Evolutionary conservation across 2,329 filamentous ascomycete genomes (phyloP).

Genomic region (Sclerotinia nivalis): DNA sequence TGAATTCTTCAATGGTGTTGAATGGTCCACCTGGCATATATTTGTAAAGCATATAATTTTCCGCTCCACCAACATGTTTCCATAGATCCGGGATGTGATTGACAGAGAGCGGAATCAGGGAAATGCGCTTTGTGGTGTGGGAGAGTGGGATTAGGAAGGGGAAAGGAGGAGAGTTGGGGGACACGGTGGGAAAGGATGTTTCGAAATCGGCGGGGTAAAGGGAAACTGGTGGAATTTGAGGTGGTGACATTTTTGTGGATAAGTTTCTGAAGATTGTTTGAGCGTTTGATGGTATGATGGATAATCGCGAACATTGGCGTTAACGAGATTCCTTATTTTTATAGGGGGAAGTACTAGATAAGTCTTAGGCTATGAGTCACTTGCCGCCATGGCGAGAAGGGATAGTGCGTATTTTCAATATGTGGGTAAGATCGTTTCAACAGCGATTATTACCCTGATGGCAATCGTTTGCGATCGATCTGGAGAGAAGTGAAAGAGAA

Average conservation of each 20-base stretch:
- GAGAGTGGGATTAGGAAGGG: slow-evolving; percentile 19
- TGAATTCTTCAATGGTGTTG: slow-evolving; percentile 38
- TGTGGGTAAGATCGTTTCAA: not conserved
- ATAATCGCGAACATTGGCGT: not conserved
- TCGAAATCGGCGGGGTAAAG: slow-evolving; percentile 16
- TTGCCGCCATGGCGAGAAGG: not conserved
- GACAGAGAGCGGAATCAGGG: slow-evolving; percentile 29
- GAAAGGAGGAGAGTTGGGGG: slow-evolving; percentile 4
- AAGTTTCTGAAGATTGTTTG: not conserved
- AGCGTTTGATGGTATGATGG: not conserved
- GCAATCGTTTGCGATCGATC: not conserved
- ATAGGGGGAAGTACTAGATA: not conserved
- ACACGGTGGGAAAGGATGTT: not conserved
- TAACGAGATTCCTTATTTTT: not conserved
- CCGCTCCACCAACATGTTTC: slow-evolving; percentile 28
- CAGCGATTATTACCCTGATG: not conserved
- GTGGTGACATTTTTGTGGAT: not conserved
- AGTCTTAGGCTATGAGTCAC: slow-evolving; percentile 9
- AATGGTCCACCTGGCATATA: slow-evolving; percentile 47
- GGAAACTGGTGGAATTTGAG: not conserved
- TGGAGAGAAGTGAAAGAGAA: slow-evolving; percentile 4
- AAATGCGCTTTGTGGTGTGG: slow-evolving; percentile 26
- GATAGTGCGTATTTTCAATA: not conserved
- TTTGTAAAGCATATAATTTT: slow-evolving; percentile 43
- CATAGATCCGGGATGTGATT: slow-evolving; percentile 32